A percentile compares a stretch with the other conserved stretches of the same genome.
These are phyloP conservation scores for Coleophoma cylindrospora DNA, from an alignment of 2,329 filamentous ascomycete genomes.

Conservation along the genomic window DNA sequence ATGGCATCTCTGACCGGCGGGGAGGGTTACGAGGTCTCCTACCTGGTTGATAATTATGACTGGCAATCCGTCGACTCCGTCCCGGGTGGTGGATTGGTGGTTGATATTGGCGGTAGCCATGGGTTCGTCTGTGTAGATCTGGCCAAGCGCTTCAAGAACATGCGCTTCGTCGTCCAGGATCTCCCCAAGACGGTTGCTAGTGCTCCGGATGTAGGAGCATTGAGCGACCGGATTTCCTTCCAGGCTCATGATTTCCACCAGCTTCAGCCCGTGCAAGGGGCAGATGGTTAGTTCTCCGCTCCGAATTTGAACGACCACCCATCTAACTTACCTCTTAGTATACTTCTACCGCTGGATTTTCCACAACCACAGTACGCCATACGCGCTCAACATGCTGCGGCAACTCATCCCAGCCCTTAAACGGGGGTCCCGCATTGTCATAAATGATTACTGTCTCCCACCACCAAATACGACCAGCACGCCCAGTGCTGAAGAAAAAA, in stretches of 20 bases:
- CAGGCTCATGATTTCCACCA: constrained; percentile 52
- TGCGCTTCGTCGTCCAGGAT: constrained; percentile 53
- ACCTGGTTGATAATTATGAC: constrained; percentile 50
- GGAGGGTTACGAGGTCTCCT: constrained; percentile 48
- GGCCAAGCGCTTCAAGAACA: constrained; percentile 42
- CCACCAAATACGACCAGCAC: constrained; percentile 32
- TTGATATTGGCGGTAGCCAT: constrained; percentile 54
- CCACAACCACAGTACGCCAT: constrained; percentile 55
- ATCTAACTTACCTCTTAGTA: constrained; percentile 25
- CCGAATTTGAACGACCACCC: not conserved
- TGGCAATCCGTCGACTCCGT: constrained; percentile 40
- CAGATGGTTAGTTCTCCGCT: constrained; percentile 37
- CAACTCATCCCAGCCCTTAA: constrained; percentile 50
- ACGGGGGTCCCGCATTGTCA: constrained; percentile 38
- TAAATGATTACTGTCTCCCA: constrained; percentile 40
- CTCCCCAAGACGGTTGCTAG: constrained; percentile 39
- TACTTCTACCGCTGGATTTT: constrained; percentile 57
- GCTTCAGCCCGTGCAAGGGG: constrained; percentile 45
- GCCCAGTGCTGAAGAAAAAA: constrained; percentile 36
- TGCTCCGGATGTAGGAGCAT: constrained; percentile 36
- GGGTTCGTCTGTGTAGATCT: constrained; percentile 53
- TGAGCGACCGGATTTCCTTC: constrained; percentile 35
- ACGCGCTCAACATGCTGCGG: constrained; percentile 42
- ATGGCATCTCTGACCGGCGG: constrained; percentile 51
- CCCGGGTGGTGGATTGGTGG: constrained; percentile 37